Conservation (phyloP, 331 rosid genomes). For the Quercus lobata region DNA sequence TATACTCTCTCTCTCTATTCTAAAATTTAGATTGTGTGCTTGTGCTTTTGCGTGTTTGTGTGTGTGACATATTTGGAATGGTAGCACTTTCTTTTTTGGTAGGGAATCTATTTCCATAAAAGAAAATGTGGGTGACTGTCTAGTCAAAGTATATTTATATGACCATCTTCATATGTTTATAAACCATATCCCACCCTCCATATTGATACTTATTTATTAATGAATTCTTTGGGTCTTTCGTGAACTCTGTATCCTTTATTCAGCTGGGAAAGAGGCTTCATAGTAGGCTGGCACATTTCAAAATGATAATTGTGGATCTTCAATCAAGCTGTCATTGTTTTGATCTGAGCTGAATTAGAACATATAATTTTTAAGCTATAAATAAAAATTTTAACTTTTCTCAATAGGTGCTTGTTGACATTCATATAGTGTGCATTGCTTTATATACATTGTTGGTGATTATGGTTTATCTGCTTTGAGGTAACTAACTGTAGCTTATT, state of each 20-base stretch:
- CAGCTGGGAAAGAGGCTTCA: too few species aligned
- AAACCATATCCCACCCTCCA: not conserved
- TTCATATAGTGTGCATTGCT: not conserved
- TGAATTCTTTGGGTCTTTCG: too few species aligned
- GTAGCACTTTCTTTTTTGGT: not conserved
- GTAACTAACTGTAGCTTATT: too few species aligned
- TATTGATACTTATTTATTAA: not conserved
- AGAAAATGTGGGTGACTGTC: not conserved
- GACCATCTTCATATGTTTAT: not conserved
- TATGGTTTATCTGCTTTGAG: not conserved
- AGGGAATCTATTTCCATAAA: not conserved
- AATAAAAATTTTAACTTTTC: too few species aligned
- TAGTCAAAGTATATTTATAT: not conserved
- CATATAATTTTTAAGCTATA: too few species aligned
- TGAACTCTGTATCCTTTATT: too few species aligned
- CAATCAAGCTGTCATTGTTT: too few species aligned
- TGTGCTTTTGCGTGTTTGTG: not conserved
- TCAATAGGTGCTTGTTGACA: too few species aligned
- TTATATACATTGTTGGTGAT: not conserved
- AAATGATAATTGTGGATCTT: too few species aligned
- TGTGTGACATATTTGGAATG: not conserved
- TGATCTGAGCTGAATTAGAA: too few species aligned
- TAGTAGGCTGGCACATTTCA: too few species aligned
- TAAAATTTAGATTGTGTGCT: not conserved
- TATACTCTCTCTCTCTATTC: slow-evolving; percentile 16